These are phyloP conservation scores for Corymbia maculata DNA, from an alignment of 345 rosid genomes.

Conservation along the genomic window DNA sequence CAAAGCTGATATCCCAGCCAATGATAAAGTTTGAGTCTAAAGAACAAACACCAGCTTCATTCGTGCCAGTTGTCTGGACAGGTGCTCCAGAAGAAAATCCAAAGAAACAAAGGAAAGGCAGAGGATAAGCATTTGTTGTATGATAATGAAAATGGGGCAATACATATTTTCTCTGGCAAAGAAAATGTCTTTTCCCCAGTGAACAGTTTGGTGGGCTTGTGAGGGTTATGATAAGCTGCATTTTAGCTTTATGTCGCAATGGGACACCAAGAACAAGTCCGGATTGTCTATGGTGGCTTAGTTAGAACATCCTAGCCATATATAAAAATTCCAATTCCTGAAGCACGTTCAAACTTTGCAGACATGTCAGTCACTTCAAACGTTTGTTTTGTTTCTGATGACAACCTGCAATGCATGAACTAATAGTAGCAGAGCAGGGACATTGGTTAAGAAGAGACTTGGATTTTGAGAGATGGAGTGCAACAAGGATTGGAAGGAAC, in stretches of 20 bases:
- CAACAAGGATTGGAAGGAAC: neutral
- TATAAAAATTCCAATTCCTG: neutral
- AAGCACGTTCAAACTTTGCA: neutral
- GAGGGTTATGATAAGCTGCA: neutral
- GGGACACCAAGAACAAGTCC: neutral
- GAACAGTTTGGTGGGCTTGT: neutral
- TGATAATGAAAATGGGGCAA: neutral
- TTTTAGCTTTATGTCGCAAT: neutral
- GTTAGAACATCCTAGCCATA: neutral
- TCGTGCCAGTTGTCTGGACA: neutral
- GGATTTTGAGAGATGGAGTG: neutral
- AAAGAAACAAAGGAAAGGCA: neutral
- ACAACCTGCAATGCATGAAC: neutral
- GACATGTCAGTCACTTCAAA: neutral
- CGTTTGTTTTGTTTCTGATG: neutral
- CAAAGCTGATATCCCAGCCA: neutral
- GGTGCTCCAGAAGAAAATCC: neutral
- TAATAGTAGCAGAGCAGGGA: neutral
- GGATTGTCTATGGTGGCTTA: neutral
- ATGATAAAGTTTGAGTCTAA: neutral
- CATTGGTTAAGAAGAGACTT: neutral
- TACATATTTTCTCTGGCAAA: neutral
- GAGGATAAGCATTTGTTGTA: neutral
- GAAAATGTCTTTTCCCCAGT: neutral
- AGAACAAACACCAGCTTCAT: neutral